Conservation (phyloP, 169 alveolate genomes). For the Eimeria tenella region DNA sequence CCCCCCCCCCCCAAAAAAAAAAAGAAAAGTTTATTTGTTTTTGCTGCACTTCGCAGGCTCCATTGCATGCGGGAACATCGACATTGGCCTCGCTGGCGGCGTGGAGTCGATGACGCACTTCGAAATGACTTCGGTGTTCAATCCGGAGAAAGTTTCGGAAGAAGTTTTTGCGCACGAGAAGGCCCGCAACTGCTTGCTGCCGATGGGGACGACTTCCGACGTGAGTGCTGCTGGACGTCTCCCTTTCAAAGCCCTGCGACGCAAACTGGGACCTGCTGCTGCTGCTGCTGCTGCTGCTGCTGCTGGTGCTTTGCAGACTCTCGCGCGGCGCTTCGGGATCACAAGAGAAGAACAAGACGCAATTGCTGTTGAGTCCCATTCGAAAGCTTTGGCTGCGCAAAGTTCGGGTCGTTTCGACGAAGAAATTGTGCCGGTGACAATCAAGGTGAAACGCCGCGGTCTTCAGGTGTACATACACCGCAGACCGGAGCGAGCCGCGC, state of each 20-base stretch:
- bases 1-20: no score
- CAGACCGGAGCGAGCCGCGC: no score
- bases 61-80: conserved; percentile 78
- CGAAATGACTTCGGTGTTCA: conserved; percentile 90
- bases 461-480: no score
- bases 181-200: conserved; percentile 92
- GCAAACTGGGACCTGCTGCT: background rate
- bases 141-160: conserved; percentile 89
- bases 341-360: conserved; percentile 91
- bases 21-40: background rate
- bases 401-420: conserved; percentile 82
- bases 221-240: background rate
- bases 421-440: conserved; percentile 87
- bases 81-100: conserved; percentile 96
- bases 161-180: conserved; percentile 88
- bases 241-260: background rate
- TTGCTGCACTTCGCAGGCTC: background rate
- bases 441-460: conserved; percentile 81
- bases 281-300: no score
- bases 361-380: conserved; percentile 91
- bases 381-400: conserved; percentile 87
- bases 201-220: conserved; percentile 96
- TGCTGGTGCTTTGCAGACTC: conserved; percentile 74
- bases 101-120: conserved; percentile 94
- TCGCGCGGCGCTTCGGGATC: conserved; percentile 89